Evolutionary conservation across 2,329 filamentous ascomycete genomes (phyloP), one percentile per base, ranked within the genome.

Genomic region (Eurotiales sp.): DNA sequence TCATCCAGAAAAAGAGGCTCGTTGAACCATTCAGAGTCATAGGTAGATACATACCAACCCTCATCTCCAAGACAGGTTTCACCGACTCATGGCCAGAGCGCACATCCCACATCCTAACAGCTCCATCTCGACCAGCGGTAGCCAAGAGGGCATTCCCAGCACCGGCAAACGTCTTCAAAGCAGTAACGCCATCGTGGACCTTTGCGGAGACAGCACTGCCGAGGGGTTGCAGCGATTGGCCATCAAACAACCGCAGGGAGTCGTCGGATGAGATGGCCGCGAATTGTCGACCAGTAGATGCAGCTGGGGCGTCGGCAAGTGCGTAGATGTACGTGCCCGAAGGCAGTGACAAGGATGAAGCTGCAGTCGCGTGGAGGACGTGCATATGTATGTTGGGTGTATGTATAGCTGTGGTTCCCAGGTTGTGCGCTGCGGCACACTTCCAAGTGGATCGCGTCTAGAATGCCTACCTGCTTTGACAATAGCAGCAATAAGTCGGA

Each of bases 241-340:
- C 65, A 57, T 73, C 69, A 53, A 74, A 68, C 7, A 71, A 55
- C 12, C 72, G 68, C 46, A 75, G 59, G 15, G 72, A 74, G 59
- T 74, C 70, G 61, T 75, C 72, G 15, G 72, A 75, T 7, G 71
- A 72, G 50, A 74, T 74, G 37, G 68, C 70, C 12, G 71, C 71
- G 40, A 75, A 65, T 12, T 43, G 23, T 21, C 25, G 34, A 23
- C 34, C 19, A 17, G 47, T 29, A 17, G 59, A 57, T 11, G 42
- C 21, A 21, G 59, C 55, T 12, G 61, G 61, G 7, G 62, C 61
- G 2, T 63, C 55, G 5, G 64, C 59, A 46, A 74, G 62, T 8
- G 65, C 64, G 58, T 74, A 74, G 56, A 75, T 73, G 61, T 74
- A 75, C 54, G 65, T 72, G 25, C 66, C 65, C 32, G 64, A 48